A percentile compares a stretch with the other conserved stretches of the same genome.
Evolutionary conservation across 148 eudicot species (phyloP).

Genomic region (Salicornia ramosissima): DNA sequence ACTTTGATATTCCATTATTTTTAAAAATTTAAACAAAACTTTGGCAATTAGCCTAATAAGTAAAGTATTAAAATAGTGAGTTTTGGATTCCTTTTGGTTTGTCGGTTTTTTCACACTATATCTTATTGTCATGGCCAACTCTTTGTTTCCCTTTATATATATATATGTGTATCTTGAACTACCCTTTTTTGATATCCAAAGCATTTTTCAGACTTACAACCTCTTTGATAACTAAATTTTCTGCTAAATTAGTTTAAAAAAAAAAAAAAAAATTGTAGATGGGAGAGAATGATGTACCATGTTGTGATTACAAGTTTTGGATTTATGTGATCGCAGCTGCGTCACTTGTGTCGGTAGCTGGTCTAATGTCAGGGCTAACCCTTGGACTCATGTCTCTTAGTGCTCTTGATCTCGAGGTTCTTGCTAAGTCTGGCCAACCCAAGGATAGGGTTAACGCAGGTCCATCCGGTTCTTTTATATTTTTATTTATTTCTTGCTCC

Average conservation of each 20-base stretch:
- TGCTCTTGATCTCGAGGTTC: constrained; percentile 79
- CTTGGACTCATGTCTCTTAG: constrained; percentile 84
- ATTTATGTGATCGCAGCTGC: constrained; percentile 48
- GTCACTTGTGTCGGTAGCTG: constrained; percentile 65
- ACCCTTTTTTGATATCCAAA: neutral
- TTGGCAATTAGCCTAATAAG: no score
- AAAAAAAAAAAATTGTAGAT: no score
- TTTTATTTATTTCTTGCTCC: no score
- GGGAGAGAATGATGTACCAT: constrained; percentile 83
- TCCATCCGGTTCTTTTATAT: no score
- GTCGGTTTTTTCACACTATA: no score
- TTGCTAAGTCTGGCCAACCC: constrained; percentile 69
- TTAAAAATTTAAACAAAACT: no score
- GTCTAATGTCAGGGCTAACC: constrained; percentile 90
- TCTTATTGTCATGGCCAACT: no score
- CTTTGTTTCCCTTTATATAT: no score
- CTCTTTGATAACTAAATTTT: constrained; percentile 7
- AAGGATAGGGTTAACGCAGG: constrained; percentile 66
- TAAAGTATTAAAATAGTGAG: constrained; percentile 14
- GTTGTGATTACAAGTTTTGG: constrained; percentile 83
- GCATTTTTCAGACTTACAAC: neutral
- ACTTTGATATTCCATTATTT: constrained; percentile 5
- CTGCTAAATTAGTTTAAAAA: no score
- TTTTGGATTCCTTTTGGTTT: constrained; percentile 12
- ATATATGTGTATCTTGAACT: no score